Conservation (phyloP, 2,329 filamentous ascomycete genomes). For the Xylariaceae sp. region DNA sequence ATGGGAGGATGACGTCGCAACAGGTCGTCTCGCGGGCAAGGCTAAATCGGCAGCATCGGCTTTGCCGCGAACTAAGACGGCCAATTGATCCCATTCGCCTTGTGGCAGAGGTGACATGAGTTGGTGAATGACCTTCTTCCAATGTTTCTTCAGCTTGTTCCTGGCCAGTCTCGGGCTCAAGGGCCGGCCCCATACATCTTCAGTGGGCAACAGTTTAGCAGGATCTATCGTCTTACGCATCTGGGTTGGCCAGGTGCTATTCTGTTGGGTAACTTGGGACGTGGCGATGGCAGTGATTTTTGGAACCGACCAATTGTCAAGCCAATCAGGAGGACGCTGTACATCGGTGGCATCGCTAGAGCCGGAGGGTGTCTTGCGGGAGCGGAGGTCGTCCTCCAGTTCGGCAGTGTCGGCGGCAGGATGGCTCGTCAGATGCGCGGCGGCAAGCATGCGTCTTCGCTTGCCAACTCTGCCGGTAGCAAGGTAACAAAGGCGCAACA, state of each 20-base stretch:
- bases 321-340: slow-evolving; percentile 29
- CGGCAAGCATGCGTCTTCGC: slow-evolving; percentile 42
- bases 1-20: slow-evolving; percentile 15
- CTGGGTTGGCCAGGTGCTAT: slow-evolving; percentile 19
- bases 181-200: slow-evolving; percentile 47
- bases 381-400: slow-evolving; percentile 27
- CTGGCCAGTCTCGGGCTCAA: slow-evolving; percentile 33
- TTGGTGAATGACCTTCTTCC: slow-evolving; percentile 39
- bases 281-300: slow-evolving; percentile 39
- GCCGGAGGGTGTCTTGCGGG: background rate
- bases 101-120: slow-evolving; percentile 50
- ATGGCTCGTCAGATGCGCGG: slow-evolving; percentile 34
- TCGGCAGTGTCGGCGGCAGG: slow-evolving; percentile 37
- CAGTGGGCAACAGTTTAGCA: slow-evolving; percentile 31
- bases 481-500: slow-evolving; percentile 43
- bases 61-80: slow-evolving; percentile 39
- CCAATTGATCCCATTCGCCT: slow-evolving; percentile 53
- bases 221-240: slow-evolving; percentile 31
- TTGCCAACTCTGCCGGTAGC: slow-evolving; percentile 51
- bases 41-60: slow-evolving; percentile 32
- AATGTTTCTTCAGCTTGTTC: slow-evolving; percentile 44
- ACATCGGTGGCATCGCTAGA: background rate
- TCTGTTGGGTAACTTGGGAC: slow-evolving; percentile 36
- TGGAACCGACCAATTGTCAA: slow-evolving; percentile 44
- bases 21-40: slow-evolving; percentile 32